Conservation (phyloP, 768 basidiomycete genomes). For the Glaciozyma martinii region DNA sequence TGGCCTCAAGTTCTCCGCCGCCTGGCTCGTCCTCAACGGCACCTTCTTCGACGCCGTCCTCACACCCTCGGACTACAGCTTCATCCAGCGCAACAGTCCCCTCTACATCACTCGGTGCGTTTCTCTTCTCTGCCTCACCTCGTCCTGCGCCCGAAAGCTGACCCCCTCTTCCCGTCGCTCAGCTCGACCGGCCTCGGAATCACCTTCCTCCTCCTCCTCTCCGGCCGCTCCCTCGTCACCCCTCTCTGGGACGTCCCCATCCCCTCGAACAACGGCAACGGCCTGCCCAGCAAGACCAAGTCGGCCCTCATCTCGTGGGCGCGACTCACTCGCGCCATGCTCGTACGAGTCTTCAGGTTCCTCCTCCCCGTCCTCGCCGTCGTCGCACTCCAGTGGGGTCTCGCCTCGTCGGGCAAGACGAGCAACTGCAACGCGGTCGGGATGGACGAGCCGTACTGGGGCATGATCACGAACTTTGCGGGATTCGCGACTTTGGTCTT, state of each 20-base stretch:
- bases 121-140: too few species aligned
- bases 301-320: slow-evolving; percentile 35
- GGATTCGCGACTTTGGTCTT: slow-evolving; percentile 36
- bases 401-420: slow-evolving; percentile 32
- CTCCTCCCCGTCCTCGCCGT: slow-evolving; percentile 36
- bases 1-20: slow-evolving; percentile 35
- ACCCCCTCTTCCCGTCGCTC: not conserved
- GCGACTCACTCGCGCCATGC: slow-evolving; percentile 35
- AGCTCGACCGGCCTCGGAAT: slow-evolving; percentile 35
- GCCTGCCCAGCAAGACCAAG: slow-evolving; percentile 21
- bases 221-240: slow-evolving; percentile 34
- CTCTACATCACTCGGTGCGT: slow-evolving; percentile 35
- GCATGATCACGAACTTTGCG: slow-evolving; percentile 30
- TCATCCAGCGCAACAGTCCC: slow-evolving; percentile 34
- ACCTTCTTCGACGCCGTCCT: slow-evolving; percentile 35
- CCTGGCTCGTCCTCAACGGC: slow-evolving; percentile 35
- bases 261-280: not conserved
- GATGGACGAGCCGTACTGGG: slow-evolving; percentile 37
- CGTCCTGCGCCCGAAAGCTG: not conserved
- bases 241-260: slow-evolving; percentile 36
- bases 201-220: slow-evolving; percentile 35
- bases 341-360: slow-evolving; percentile 37
- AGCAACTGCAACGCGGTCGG: slow-evolving; percentile 35
- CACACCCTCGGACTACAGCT: slow-evolving; percentile 30
- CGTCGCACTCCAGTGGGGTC: slow-evolving; percentile 36